Percentiles rank a stretch among this genome's conserved stretches.
These are phyloP conservation scores for Jimgerdemannia flammicorona DNA, from an alignment of 192 early-diverging fungal genomes.

Conservation along the genomic window DNA sequence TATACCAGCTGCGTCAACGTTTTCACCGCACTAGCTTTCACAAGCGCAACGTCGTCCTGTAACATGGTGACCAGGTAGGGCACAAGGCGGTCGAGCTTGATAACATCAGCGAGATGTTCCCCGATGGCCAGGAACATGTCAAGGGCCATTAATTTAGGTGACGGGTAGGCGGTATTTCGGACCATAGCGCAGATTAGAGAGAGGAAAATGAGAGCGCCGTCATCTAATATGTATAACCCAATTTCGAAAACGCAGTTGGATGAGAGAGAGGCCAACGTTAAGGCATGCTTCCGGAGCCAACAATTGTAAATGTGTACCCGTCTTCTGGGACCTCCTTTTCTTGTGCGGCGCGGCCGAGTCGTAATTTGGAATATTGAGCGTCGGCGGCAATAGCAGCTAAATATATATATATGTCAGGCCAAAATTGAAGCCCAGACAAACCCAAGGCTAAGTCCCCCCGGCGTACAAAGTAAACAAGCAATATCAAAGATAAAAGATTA, in stretches of 20 bases:
- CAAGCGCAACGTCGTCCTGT: slow-evolving; percentile 57
- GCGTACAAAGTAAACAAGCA: too few species aligned
- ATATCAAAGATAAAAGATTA: too few species aligned
- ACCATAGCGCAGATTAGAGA: slow-evolving; percentile 65
- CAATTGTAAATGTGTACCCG: neutral
- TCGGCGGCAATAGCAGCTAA: neutral
- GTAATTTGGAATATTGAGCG: slow-evolving; percentile 23
- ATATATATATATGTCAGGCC: neutral
- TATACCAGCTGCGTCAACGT: slow-evolving; percentile 68
- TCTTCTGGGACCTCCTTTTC: neutral
- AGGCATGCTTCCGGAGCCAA: too few species aligned
- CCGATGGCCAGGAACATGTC: slow-evolving; percentile 71
- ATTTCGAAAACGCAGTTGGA: slow-evolving; percentile 5
- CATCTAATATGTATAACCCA: slow-evolving; percentile 28
- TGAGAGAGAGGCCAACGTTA: neutral
- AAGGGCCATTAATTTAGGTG: slow-evolving; percentile 65
- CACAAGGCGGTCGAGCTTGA: slow-evolving; percentile 71
- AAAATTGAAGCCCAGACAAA: too few species aligned
- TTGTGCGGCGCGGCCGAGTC: slow-evolving; percentile 1
- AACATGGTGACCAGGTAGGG: slow-evolving; percentile 71
- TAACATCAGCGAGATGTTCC: slow-evolving; percentile 63
- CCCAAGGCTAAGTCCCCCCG: too few species aligned
- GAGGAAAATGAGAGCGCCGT: slow-evolving; percentile 67
- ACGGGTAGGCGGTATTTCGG: slow-evolving; percentile 66
- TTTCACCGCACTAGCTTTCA: slow-evolving; percentile 60